Evolutionary conservation across 768 basidiomycete genomes (phyloP), one percentile per base, ranked within the genome.

Genomic region (Mrakia blollopis): DNA sequence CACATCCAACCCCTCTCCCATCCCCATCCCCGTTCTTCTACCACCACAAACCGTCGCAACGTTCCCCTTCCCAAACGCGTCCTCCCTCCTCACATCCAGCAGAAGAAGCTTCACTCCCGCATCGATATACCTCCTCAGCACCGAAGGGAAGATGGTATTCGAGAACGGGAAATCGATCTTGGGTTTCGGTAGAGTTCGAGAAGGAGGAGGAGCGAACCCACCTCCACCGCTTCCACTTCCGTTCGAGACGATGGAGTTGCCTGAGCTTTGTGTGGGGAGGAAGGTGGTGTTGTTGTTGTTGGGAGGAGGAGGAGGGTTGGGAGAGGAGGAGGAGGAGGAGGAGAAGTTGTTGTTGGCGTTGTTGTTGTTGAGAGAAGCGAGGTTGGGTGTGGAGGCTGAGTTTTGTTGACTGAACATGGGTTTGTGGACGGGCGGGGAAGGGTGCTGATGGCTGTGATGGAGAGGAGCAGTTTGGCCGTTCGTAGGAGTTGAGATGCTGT

Each of bases 21-120:
- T 3, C 79, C 78, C 44, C 44, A 9, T 44, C 44, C 44, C n/a
- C n/a, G n/a, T n/a, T n/a, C n/a, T n/a, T n/a, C n/a, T n/a, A n/a
- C n/a, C n/a, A 57, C 73, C 87, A 10, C 90, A 88, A 78, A 88
- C 87, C 44, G 82, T 78, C 74, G 86, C 88, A 76, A 97, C 91
- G 78, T 91, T 89, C 73, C 90, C 92, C 25, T 81, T 84, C 78
- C 93, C 89, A 80, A 91, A 95, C 68, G 91, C 91, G 14, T 87
- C 89, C 41, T 92, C 87, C 25, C 88, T 86, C n/a, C 95, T 87
- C 28, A 94, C 88, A 82, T 97, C 95, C 28, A 98, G 86, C 21
- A 97, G 80, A 1, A 98, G 86, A 4, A 93, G 88, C 72, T 88
- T 88, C 74, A 84, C 83, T 9, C 83, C 81, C 57, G 85, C 83